These are phyloP conservation scores for Epichloe gansuensis DNA, from an alignment of 2,329 filamentous ascomycete genomes.

Conservation along the genomic window DNA sequence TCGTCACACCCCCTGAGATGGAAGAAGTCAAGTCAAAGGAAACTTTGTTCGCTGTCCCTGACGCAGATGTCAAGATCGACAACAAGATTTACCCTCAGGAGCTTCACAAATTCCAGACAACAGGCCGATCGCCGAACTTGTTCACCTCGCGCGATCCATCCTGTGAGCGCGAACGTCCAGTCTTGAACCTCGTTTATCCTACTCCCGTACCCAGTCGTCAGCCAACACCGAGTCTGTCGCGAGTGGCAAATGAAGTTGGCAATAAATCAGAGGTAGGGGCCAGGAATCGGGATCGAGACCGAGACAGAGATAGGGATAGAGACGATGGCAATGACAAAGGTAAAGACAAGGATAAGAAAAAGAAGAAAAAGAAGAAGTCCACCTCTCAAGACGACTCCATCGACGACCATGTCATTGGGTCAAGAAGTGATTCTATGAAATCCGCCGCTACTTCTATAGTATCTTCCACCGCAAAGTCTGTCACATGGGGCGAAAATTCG, in stretches of 20 bases:
- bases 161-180: constrained; percentile 40
- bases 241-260: neutral
- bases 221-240: constrained; percentile 28
- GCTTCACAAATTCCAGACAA: constrained; percentile 24
- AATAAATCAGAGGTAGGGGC: neutral
- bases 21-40: constrained; percentile 26
- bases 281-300: neutral
- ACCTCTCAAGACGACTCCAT: constrained; percentile 12
- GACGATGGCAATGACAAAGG: constrained; percentile 5
- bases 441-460: constrained; percentile 2
- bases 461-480: constrained; percentile 37
- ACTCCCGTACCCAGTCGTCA: constrained; percentile 35
- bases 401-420: constrained; percentile 24
- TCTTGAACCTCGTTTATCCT: constrained; percentile 48
- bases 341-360: constrained; percentile 10
- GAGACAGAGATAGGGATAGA: neutral
- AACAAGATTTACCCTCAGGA: constrained; percentile 43
- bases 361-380: constrained; percentile 9
- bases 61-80: constrained; percentile 52
- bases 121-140: constrained; percentile 14
- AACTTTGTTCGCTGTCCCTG: constrained; percentile 41
- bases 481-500: constrained; percentile 53
- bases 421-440: constrained; percentile 30
- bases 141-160: constrained; percentile 39
- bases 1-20: constrained; percentile 43